These are phyloP conservation scores for Collybia nuda DNA, from an alignment of 768 basidiomycete genomes.

Conservation along the genomic window DNA sequence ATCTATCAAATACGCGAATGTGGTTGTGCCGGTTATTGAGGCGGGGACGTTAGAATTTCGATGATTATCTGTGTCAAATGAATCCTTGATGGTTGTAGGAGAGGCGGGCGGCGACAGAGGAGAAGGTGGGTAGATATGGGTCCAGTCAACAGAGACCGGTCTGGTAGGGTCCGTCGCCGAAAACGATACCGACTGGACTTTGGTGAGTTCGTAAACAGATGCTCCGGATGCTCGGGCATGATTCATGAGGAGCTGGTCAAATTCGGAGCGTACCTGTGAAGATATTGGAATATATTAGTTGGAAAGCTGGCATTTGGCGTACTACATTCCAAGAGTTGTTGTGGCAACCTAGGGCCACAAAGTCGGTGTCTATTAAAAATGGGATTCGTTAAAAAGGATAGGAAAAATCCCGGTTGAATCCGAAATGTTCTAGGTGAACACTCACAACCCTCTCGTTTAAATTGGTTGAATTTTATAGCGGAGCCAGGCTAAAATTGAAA, in stretches of 20 bases:
- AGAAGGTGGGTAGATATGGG: slow-evolving; percentile 39
- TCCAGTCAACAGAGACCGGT: slow-evolving; percentile 57
- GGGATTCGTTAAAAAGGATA: neutral
- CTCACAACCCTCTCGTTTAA: slow-evolving; percentile 64
- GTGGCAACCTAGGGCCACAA: slow-evolving; percentile 50
- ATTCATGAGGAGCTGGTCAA: slow-evolving; percentile 56
- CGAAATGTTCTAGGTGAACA: no score
- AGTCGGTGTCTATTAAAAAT: slow-evolving; percentile 51
- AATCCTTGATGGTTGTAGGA: slow-evolving; percentile 28
- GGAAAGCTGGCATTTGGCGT: slow-evolving; percentile 17
- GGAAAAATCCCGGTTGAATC: no score
- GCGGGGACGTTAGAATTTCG: slow-evolving; percentile 9
- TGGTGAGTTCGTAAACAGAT: slow-evolving; percentile 53
- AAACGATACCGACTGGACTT: slow-evolving; percentile 48
- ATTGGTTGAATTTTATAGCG: slow-evolving; percentile 64
- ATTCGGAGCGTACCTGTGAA: slow-evolving; percentile 54
- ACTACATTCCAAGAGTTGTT: slow-evolving; percentile 67
- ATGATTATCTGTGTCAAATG: slow-evolving; percentile 17
- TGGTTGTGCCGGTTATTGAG: slow-evolving; percentile 45
- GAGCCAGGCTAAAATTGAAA: slow-evolving; percentile 47
- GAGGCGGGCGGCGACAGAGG: slow-evolving; percentile 42
- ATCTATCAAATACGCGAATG: slow-evolving; percentile 70
- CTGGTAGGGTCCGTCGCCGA: slow-evolving; percentile 33
- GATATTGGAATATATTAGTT: neutral
- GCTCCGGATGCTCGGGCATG: slow-evolving; percentile 54